Conservation (phyloP, 768 basidiomycete genomes). For the Thelephora aurantiotincta region DNA sequence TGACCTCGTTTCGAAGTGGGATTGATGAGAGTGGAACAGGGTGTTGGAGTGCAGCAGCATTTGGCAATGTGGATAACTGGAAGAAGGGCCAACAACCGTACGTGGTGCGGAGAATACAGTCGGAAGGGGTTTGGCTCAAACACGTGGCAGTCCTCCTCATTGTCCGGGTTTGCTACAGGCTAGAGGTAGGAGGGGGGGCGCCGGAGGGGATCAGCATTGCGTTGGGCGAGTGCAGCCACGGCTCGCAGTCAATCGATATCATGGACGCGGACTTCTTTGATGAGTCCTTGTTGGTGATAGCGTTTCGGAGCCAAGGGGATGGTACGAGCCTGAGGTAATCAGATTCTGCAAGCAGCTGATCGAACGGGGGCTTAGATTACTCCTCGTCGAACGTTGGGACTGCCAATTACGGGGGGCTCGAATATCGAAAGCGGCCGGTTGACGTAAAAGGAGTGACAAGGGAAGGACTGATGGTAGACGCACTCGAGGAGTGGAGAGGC, state of each 20-base stretch:
- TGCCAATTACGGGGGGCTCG: constrained; percentile 44
- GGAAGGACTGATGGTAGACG: constrained; percentile 51
- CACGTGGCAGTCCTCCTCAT: constrained; percentile 27
- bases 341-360: constrained; percentile 22
- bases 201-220: constrained; percentile 26
- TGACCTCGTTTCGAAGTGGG: background rate
- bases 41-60: constrained; percentile 22
- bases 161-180: constrained; percentile 35
- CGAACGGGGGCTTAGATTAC: too few species aligned
- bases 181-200: constrained; percentile 23
- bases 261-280: constrained; percentile 71
- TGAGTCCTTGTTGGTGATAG: constrained; percentile 50
- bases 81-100: background rate
- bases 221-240: constrained; percentile 38
- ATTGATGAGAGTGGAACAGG: background rate
- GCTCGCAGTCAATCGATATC: constrained; percentile 29
- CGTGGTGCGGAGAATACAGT: too few species aligned
- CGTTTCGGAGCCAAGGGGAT: constrained; percentile 32
- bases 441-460: constrained; percentile 39
- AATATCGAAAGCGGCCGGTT: constrained; percentile 21
- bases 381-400: constrained; percentile 42
- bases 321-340: constrained; percentile 6
- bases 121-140: too few species aligned
- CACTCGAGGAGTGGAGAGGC: constrained; percentile 39
- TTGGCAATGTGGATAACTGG: background rate